Evolutionary conservation across 345 rosid species (phyloP).

Genomic region (Sisymbrium altissimum): DNA sequence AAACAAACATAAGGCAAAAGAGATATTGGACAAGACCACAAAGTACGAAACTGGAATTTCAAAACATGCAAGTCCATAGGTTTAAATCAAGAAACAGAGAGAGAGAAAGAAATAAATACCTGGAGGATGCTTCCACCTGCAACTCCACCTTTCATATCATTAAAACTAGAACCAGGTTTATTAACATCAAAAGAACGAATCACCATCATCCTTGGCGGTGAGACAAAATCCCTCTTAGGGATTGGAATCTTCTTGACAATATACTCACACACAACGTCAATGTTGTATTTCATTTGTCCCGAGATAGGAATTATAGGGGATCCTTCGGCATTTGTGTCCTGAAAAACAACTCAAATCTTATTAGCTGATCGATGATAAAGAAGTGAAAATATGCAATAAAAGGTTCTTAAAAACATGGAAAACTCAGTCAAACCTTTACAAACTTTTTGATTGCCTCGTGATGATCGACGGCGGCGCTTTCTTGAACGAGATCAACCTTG

Average conservation of each 20-base stretch:
- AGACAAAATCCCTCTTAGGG: slow-evolving; percentile 12
- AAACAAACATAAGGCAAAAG: too few relatives aligned
- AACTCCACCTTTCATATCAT: slow-evolving; percentile 94
- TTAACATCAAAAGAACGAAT: too few relatives aligned
- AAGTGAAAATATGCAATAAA: neutral
- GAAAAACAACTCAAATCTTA: slow-evolving; percentile 9
- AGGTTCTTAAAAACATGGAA: neutral
- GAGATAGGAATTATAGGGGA: slow-evolving; percentile 94
- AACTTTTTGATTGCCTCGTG: slow-evolving; percentile 86
- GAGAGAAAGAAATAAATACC: slow-evolving; percentile 38
- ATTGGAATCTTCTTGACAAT: slow-evolving; percentile 91
- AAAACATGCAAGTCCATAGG: too few relatives aligned
- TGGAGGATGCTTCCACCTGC: slow-evolving; percentile 97
- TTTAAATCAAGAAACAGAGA: too few relatives aligned
- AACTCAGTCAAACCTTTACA: slow-evolving; percentile 67
- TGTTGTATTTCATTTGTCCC: slow-evolving; percentile 89
- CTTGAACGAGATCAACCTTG: slow-evolving; percentile 95
- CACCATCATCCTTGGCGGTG: too few relatives aligned
- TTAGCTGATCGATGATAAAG: slow-evolving; percentile 10
- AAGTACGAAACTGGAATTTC: too few relatives aligned
- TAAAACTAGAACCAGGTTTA: slow-evolving; percentile 86
- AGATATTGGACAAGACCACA: too few relatives aligned
- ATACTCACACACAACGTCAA: slow-evolving; percentile 92
- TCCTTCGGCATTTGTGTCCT: slow-evolving; percentile 92
- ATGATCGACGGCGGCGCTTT: slow-evolving; percentile 87